phyloP scores from a whole-genome alignment of 495 filamentous ascomycete genomes.

The Talaromyces nanjingensis region DNA sequence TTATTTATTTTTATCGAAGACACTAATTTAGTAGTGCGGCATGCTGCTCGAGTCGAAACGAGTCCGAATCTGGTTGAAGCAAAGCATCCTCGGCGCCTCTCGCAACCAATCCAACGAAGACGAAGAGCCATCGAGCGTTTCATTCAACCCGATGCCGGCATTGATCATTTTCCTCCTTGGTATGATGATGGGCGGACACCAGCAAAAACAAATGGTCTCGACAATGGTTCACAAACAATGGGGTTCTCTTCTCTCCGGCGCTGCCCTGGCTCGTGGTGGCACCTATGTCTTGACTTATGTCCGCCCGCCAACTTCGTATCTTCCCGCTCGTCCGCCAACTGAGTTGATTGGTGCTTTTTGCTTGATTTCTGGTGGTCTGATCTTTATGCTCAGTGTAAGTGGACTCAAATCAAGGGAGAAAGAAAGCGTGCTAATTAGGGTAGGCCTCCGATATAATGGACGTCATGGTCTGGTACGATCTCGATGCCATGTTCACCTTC shows the following conservation, averaged over 20 bases:
- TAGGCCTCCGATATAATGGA: constrained; percentile 65
- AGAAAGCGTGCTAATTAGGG: neutral
- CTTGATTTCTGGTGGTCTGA: constrained; percentile 74
- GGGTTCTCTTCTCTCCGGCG: constrained; percentile 80
- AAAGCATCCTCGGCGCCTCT: constrained; percentile 40
- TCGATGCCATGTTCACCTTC: constrained; percentile 87
- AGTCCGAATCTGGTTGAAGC: constrained; percentile 66
- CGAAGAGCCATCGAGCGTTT: constrained; percentile 48
- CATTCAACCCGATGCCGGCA: constrained; percentile 85
- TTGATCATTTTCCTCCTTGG: constrained; percentile 81
- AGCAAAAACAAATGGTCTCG: constrained; percentile 75
- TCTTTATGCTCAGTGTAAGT: constrained; percentile 91
- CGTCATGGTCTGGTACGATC: constrained; percentile 66
- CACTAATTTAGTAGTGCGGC: constrained; percentile 51
- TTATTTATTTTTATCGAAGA: too few species aligned
- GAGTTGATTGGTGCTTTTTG: constrained; percentile 84
- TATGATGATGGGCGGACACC: constrained; percentile 91
- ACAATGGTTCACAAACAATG: constrained; percentile 94
- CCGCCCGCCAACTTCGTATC: constrained; percentile 72
- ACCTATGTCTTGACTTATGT: constrained; percentile 79
- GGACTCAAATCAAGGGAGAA: neutral
- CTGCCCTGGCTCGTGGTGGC: constrained; percentile 65
- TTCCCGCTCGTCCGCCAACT: constrained; percentile 85
- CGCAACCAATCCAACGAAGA: constrained; percentile 26
- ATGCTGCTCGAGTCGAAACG: constrained; percentile 82